phyloP scores from a whole-genome alignment of 345 rosid species.

The Eucalyptus marginata region DNA sequence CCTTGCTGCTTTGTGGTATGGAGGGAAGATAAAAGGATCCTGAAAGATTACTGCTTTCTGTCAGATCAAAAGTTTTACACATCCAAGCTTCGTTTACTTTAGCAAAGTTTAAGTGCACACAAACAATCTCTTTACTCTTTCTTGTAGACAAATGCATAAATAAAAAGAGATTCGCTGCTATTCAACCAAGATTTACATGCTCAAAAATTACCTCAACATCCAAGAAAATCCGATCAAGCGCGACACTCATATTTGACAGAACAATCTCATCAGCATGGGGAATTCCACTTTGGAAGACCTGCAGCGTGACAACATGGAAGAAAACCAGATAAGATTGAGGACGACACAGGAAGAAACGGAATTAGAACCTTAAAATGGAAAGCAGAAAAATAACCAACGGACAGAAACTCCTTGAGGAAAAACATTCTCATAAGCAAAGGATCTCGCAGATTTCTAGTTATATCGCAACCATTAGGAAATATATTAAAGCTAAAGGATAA shows the following conservation, averaged over 20 bases:
- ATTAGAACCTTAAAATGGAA: not conserved
- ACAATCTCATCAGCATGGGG: conserved; percentile 48
- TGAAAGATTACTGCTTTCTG: conserved; percentile 22
- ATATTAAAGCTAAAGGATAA: not conserved
- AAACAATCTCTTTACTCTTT: not conserved
- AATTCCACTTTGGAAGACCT: conserved; percentile 71
- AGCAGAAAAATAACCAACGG: not conserved
- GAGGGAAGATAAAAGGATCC: conserved; percentile 70
- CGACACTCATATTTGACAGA: conserved; percentile 72
- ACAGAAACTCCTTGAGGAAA: not conserved
- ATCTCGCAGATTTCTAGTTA: not conserved
- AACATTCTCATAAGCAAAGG: not conserved
- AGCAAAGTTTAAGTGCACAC: not conserved
- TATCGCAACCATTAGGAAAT: not conserved
- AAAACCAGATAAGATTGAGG: not conserved
- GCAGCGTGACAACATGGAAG: not conserved
- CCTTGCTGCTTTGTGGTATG: conserved; percentile 77
- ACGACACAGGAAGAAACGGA: not conserved
- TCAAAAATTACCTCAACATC: conserved; percentile 61
- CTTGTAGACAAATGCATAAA: not conserved
- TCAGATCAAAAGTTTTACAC: not conserved
- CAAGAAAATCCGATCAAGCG: conserved; percentile 64
- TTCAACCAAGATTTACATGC: not conserved
- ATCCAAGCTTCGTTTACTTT: not conserved
- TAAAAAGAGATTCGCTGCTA: not conserved